Conservation (phyloP, 495 filamentous ascomycete genomes). For the Hypoxylon crocopeplum region DNA sequence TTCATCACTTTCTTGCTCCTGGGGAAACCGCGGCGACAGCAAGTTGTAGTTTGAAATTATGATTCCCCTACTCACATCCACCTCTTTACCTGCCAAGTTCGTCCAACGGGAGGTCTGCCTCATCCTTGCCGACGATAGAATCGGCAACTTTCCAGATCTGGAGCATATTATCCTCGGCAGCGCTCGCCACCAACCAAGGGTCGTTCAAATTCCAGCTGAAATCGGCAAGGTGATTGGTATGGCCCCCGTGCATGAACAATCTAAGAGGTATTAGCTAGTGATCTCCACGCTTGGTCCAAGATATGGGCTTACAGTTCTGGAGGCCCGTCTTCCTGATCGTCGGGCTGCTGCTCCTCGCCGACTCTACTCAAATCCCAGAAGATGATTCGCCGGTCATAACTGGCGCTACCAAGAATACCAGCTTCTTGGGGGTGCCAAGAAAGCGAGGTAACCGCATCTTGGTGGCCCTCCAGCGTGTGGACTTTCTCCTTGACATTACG, state of each 20-base stretch:
- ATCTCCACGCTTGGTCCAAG: neutral
- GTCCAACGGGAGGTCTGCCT: constrained; percentile 77
- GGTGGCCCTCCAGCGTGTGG: constrained; percentile 84
- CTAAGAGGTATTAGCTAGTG: constrained; percentile 50
- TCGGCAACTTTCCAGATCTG: constrained; percentile 97
- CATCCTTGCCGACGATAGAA: constrained; percentile 83
- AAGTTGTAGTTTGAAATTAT: neutral
- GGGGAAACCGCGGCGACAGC: neutral
- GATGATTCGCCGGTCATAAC: constrained; percentile 90
- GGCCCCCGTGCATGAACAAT: constrained; percentile 98
- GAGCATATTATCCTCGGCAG: constrained; percentile 95
- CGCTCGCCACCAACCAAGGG: constrained; percentile 92
- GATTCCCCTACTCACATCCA: neutral
- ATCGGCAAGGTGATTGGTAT: constrained; percentile 94
- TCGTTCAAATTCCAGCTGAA: constrained; percentile 98
- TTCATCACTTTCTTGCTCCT: constrained; percentile 3
- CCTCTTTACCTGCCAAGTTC: constrained; percentile 67
- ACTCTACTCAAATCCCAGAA: constrained; percentile 94
- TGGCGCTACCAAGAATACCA: constrained; percentile 84
- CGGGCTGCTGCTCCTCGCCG: constrained; percentile 92
- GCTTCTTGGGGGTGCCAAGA: constrained; percentile 93
- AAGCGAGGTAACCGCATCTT: constrained; percentile 85
- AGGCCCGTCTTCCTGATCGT: constrained; percentile 95
- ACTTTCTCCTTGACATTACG: constrained; percentile 85
- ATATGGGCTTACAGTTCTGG: constrained; percentile 82